A percentile compares a stretch with the other conserved stretches of the same genome.
Evolutionary conservation across 108 stramenopile species (phyloP).

Genomic region (Skeletonema costatum): DNA sequence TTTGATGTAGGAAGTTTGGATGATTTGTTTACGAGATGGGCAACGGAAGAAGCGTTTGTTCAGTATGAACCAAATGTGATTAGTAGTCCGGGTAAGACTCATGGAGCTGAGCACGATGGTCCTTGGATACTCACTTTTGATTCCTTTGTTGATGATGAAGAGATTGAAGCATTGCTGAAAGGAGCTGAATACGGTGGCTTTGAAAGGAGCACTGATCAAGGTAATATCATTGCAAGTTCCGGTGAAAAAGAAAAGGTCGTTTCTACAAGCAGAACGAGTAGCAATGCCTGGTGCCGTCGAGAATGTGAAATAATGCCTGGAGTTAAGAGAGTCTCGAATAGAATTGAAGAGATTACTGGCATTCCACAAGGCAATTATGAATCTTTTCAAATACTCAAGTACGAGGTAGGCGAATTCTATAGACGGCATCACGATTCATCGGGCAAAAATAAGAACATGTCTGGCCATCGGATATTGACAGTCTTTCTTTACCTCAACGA

Average conservation of each 20-base stretch:
- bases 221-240: conserved; percentile 29
- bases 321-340: conserved; percentile 33
- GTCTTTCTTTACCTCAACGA: conserved; percentile 70
- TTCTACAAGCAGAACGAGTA: conserved; percentile 47
- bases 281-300: conserved; percentile 64
- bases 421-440: conserved; percentile 53
- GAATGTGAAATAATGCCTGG: conserved; percentile 54
- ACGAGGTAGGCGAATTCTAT: conserved; percentile 61
- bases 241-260: conserved; percentile 58
- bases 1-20: conserved; percentile 34
- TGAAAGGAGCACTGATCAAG: conserved; percentile 57
- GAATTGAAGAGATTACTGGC: conserved; percentile 49
- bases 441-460: conserved; percentile 13
- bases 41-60: conserved; percentile 20
- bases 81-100: conserved; percentile 19
- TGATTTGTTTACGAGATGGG: conserved; percentile 39
- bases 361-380: conserved; percentile 61
- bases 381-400: conserved; percentile 63
- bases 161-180: conserved; percentile 42
- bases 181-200: conserved; percentile 40
- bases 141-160: conserved; percentile 47
- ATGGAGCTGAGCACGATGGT: conserved; percentile 38
- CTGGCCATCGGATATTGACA: conserved; percentile 68
- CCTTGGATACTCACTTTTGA: conserved; percentile 69
- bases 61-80: conserved; percentile 31